Evolutionary conservation across 352 stramenopile genomes (phyloP).

Genomic region (Pythium insidiosum): DNA sequence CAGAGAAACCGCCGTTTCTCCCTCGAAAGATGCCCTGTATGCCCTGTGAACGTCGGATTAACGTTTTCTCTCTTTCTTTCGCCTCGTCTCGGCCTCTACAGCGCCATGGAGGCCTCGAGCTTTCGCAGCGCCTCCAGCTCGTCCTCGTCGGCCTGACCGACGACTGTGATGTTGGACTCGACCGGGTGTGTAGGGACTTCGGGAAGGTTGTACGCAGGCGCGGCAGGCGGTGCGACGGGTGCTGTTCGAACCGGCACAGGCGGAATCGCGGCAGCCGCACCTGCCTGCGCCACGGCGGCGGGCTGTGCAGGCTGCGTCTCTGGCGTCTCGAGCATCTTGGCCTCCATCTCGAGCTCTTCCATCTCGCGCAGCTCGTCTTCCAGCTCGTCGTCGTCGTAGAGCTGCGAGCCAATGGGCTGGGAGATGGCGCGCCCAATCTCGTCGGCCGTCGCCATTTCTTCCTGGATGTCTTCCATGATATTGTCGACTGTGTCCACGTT

Average conservation of each 20-base stretch:
- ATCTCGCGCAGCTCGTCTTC: slow-evolving; percentile 92
- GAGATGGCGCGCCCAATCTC: slow-evolving; percentile 93
- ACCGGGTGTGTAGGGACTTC: slow-evolving; percentile 70
- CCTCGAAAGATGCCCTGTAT: no score
- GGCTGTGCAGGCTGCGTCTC: slow-evolving; percentile 29
- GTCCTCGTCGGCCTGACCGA: slow-evolving; percentile 65
- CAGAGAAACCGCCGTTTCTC: no score
- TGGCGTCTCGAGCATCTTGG: slow-evolving; percentile 89
- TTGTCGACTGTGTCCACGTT: slow-evolving; percentile 97
- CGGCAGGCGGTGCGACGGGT: slow-evolving; percentile 13
- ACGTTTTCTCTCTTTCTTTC: no score
- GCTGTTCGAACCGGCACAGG: slow-evolving; percentile 17
- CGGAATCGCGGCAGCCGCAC: slow-evolving; percentile 9
- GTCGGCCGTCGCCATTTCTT: slow-evolving; percentile 94
- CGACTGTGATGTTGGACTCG: slow-evolving; percentile 72
- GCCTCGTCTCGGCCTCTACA: no score
- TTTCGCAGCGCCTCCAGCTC: slow-evolving; percentile 79
- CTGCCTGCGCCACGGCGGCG: slow-evolving; percentile 11
- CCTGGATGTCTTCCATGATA: slow-evolving; percentile 97
- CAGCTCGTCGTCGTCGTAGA: slow-evolving; percentile 93
- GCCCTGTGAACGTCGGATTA: no score
- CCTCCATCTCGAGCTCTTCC: slow-evolving; percentile 91
- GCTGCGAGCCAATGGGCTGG: slow-evolving; percentile 88
- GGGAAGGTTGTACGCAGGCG: slow-evolving; percentile 57
- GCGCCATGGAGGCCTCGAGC: slow-evolving; percentile 81